A percentile compares a stretch with the other conserved stretches of the same genome.
phyloP scores from a whole-genome alignment of 2,329 filamentous ascomycete genomes.

The Sporothrix schenckii region DNA sequence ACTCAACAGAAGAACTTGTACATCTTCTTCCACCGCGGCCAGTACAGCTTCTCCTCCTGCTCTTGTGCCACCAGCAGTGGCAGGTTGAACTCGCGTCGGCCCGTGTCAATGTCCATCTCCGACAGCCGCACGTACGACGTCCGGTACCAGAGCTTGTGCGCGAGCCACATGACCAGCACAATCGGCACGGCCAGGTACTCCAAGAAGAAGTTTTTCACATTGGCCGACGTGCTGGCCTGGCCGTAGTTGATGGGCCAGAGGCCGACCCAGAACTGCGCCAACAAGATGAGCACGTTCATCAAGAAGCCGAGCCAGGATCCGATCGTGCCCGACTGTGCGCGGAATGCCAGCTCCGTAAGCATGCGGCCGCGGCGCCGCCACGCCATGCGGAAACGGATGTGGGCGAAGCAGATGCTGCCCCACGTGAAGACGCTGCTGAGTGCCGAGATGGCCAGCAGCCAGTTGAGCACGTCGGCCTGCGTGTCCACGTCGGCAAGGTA shows the following conservation, averaged over 20 bases:
- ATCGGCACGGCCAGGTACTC: slow-evolving; percentile 72
- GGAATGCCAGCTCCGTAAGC: slow-evolving; percentile 79
- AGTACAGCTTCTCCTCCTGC: slow-evolving; percentile 68
- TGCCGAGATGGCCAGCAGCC: slow-evolving; percentile 76
- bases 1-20: slow-evolving; percentile 74
- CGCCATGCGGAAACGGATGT: slow-evolving; percentile 87
- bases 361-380: slow-evolving; percentile 71
- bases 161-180: slow-evolving; percentile 67
- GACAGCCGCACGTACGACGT: slow-evolving; percentile 67
- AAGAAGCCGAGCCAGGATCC: slow-evolving; percentile 80
- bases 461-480: slow-evolving; percentile 69
- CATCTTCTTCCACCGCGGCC: slow-evolving; percentile 75
- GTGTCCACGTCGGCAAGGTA: slow-evolving; percentile 71
- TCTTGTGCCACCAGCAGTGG: slow-evolving; percentile 79
- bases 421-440: slow-evolving; percentile 77
- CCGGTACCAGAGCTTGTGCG: slow-evolving; percentile 73
- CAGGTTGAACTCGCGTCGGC: slow-evolving; percentile 81
- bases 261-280: slow-evolving; percentile 87
- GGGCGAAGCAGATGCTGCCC: slow-evolving; percentile 83
- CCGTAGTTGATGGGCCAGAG: slow-evolving; percentile 70
- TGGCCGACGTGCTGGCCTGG: slow-evolving; percentile 47
- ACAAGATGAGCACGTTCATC: slow-evolving; percentile 74
- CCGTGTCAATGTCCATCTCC: slow-evolving; percentile 87
- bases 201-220: slow-evolving; percentile 71
- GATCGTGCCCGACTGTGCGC: slow-evolving; percentile 73